Evolutionary conservation across 139 green algal genomes (phyloP).

Genomic region (Micractinium sp.): DNA sequence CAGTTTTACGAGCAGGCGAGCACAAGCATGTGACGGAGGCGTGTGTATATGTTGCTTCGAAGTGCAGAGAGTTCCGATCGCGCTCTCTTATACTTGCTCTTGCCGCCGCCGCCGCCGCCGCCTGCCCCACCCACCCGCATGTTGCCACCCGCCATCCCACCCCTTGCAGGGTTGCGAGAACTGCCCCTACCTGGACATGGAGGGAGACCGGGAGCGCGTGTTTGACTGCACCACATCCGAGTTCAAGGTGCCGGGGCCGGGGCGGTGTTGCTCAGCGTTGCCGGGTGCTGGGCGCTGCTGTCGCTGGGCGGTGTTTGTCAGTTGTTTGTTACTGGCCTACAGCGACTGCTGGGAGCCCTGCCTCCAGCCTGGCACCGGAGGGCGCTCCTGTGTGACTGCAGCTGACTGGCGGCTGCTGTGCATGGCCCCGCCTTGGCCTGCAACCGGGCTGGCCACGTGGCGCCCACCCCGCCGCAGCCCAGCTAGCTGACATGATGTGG

Average conservation of each 20-base stretch:
- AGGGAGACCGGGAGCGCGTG: conserved; percentile 61
- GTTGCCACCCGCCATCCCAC: too few relatives aligned
- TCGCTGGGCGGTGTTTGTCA: too few relatives aligned
- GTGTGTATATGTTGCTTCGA: neutral
- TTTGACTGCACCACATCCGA: conserved; percentile 77
- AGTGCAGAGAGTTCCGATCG: neutral
- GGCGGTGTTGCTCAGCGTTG: too few relatives aligned
- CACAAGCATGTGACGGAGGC: too few relatives aligned
- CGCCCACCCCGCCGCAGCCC: neutral
- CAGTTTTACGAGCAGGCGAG: conserved; percentile 57
- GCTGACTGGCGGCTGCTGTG: neutral
- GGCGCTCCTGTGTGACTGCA: neutral
- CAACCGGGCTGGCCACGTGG: neutral
- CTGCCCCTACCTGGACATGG: conserved; percentile 69
- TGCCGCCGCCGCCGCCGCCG: neutral
- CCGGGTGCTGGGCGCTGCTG: too few relatives aligned
- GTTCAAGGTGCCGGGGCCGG: conserved; percentile 57
- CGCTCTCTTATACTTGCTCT: neutral
- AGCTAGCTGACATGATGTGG: neutral
- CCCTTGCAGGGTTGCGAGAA: conserved; percentile 75
- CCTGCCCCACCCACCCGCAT: neutral
- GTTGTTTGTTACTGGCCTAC: neutral
- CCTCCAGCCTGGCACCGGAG: too few relatives aligned
- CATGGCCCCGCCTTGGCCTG: neutral
- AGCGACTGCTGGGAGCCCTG: neutral